Evolutionary conservation across 2,329 filamentous ascomycete species (phyloP), one percentile per base, ranked within the genome.

Genomic region (Daldinia eschscholtzii): DNA sequence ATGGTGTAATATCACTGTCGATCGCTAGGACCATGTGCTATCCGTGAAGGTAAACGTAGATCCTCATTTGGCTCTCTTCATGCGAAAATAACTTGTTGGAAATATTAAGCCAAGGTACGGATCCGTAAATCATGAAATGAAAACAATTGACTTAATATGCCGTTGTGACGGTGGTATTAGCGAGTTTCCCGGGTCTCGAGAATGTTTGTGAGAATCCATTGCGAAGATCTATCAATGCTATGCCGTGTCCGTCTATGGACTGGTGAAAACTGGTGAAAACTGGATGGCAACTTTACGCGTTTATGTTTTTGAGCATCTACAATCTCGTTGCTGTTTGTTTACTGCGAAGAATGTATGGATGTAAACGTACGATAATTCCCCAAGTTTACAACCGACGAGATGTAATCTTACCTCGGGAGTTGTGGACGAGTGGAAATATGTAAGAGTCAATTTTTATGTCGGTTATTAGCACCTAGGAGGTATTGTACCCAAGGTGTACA

Each of bases 91-190:
- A 37, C 52, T 39, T 67, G 53, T 63, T 41, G 7, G 48, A 61
- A 37, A 55, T 60, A 26, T 67, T 63, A 64, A 63, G 69, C 66
- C 66, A 71, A 71, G 66, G 69, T 33, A n/a, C n/a, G n/a, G n/a
- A n/a, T n/a, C n/a, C n/a, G n/a, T n/a, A 70, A 67, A 71, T 71
- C 66, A 64, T 63, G 62, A 59, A 46, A 56, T 55, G 39, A 59
- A 56, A 46, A 55, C 44, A 58, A 57, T 63, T 44, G 63, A 28
- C 48, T 61, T 57, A 37, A 64, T 60, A 64, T 57, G 59, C 52
- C 63, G 55, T 18, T 63, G 30, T 12, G 12, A 35, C 4, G 6
- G 18, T 15, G n/a, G 35, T 13, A 37, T n/a, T 13, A 37, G 28
- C 3, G n/a, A 55, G 20, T 35, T 63, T 60, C 20, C 37, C 53